Conservation (phyloP, 345 rosid genomes). For the Populus alba region DNA sequence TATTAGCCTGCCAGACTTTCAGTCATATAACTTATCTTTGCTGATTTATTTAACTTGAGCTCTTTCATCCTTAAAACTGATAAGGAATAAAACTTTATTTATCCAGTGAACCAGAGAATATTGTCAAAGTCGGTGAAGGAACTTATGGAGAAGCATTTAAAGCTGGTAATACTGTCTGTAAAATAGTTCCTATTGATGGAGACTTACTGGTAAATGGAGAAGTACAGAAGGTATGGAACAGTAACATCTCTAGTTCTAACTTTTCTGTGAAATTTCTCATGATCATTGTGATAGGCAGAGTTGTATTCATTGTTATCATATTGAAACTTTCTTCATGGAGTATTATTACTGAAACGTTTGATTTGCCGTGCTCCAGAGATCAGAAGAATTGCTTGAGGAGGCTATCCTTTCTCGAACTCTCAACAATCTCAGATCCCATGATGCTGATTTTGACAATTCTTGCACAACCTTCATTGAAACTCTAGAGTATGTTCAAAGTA, state of each 20-base stretch:
- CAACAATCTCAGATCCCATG: constrained; percentile 50
- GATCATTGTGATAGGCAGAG: neutral
- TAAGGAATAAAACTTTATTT: constrained; percentile 21
- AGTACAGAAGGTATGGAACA: constrained; percentile 69
- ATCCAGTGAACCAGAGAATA: constrained; percentile 61
- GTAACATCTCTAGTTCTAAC: neutral
- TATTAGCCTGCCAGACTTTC: neutral
- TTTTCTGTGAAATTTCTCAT: neutral
- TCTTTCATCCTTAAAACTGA: constrained; percentile 12
- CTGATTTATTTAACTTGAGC: neutral
- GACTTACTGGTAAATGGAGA: constrained; percentile 85
- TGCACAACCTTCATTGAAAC: constrained; percentile 72
- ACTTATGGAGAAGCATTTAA: constrained; percentile 92
- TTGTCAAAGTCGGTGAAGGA: constrained; percentile 92
- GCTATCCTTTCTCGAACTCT: constrained; percentile 77
- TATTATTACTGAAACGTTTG: constrained; percentile 17
- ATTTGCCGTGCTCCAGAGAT: constrained; percentile 60
- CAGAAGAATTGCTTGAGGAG: constrained; percentile 94
- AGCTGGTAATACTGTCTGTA: constrained; percentile 80
- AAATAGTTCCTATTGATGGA: constrained; percentile 95
- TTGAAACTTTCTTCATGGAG: neutral
- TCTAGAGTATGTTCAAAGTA: constrained; percentile 56
- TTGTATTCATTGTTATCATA: neutral
- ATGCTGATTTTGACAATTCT: constrained; percentile 39
- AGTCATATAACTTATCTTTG: neutral